A percentile compares a stretch with the other conserved stretches of the same genome.
Conservation (phyloP, 2,329 filamentous ascomycete species). For the Ascochyta viciae-villosae region DNA sequence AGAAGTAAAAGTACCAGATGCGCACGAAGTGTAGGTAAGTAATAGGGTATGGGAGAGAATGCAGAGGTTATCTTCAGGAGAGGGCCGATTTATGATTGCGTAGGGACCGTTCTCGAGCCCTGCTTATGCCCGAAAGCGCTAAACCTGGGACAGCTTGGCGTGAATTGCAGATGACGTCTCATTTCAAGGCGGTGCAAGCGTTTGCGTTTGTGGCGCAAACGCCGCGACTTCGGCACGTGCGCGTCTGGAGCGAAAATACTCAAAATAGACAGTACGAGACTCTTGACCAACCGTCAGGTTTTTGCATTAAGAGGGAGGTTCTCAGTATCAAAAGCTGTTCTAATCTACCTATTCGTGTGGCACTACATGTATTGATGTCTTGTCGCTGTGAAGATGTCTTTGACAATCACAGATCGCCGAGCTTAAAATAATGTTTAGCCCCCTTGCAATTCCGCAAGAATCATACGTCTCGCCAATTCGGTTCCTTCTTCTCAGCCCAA, state of each 20-base stretch:
- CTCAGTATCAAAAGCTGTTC: no score
- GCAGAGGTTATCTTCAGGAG: slow-evolving; percentile 2
- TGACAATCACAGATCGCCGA: no score
- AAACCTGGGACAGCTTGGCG: slow-evolving; percentile 23
- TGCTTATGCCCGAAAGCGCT: slow-evolving; percentile 28
- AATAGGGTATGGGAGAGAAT: neutral
- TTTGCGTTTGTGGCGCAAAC: slow-evolving; percentile 2
- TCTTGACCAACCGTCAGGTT: neutral
- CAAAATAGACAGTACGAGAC: neutral
- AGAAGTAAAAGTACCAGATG: neutral
- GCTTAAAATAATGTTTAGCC: neutral
- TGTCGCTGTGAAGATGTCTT: no score
- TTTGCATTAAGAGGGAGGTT: no score
- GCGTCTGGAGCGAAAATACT: neutral
- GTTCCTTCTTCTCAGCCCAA: slow-evolving; percentile 41
- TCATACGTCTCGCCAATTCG: slow-evolving; percentile 52
- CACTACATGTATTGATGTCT: no score
- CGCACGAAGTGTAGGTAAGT: neutral
- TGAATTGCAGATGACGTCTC: slow-evolving; percentile 31
- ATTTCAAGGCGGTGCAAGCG: slow-evolving; percentile 26
- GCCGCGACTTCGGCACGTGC: neutral
- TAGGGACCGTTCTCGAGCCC: slow-evolving; percentile 16
- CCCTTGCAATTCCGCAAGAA: neutral
- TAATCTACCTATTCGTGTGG: no score
- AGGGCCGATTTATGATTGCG: slow-evolving; percentile 19